These are phyloP conservation scores for Trametes cingulata DNA, from an alignment of 768 basidiomycete genomes.

Conservation along the genomic window DNA sequence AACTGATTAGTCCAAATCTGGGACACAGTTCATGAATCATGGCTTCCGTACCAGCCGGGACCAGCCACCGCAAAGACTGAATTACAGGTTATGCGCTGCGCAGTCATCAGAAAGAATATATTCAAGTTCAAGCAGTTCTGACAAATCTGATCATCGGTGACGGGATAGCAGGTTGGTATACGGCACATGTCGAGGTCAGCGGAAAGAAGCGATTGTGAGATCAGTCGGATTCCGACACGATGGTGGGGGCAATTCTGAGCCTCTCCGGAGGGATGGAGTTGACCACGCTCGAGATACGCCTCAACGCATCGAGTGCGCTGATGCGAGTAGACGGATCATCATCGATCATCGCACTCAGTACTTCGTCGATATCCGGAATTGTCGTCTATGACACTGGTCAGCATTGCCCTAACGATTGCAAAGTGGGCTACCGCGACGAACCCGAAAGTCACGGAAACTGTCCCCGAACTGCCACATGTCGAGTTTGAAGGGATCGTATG, in stretches of 20 bases:
- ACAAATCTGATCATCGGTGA: too few relatives aligned
- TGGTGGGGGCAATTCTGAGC: background rate
- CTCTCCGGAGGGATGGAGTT: background rate
- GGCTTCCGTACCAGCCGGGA: too few relatives aligned
- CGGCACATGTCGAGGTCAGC: too few relatives aligned
- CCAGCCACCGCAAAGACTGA: too few relatives aligned
- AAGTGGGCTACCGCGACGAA: background rate
- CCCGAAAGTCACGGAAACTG: background rate
- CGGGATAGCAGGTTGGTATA: too few relatives aligned
- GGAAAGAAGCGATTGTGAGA: background rate
- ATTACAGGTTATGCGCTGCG: too few relatives aligned
- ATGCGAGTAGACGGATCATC: background rate
- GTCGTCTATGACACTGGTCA: background rate
- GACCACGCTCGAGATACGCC: background rate
- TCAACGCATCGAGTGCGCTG: background rate
- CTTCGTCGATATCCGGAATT: background rate
- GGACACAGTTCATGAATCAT: too few relatives aligned
- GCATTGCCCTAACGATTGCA: background rate
- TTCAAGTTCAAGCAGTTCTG: too few relatives aligned
- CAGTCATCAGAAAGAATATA: too few relatives aligned
- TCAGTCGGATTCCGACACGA: background rate
- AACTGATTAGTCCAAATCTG: too few relatives aligned
- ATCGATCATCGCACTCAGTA: background rate
- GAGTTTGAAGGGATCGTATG: conserved; percentile 5
- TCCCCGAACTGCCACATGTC: conserved; percentile 6